Conservation (phyloP, 352 stramenopile species). For the Pythium dissimile region DNA sequence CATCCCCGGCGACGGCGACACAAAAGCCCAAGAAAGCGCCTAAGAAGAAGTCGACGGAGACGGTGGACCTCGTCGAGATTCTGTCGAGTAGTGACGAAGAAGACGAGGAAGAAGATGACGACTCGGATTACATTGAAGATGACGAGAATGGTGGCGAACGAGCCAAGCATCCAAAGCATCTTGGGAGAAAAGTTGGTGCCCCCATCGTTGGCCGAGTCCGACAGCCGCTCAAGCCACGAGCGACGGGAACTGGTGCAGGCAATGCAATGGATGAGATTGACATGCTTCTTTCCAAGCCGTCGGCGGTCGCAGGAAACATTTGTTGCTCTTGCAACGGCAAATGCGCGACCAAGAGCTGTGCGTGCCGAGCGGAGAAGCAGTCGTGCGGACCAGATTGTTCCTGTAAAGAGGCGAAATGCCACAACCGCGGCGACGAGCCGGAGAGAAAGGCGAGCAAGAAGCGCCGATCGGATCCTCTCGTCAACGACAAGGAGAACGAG, state of each 20-base stretch:
- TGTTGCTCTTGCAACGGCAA: slow-evolving; percentile 75
- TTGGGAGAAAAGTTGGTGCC: neutral
- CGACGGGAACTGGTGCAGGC: neutral
- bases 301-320: slow-evolving; percentile 19
- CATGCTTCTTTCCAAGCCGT: slow-evolving; percentile 41
- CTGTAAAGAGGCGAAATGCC: slow-evolving; percentile 57
- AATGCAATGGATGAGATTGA: slow-evolving; percentile 59
- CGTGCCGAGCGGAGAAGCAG: slow-evolving; percentile 44
- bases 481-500: slow-evolving; percentile 32
- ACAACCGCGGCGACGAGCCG: slow-evolving; percentile 34
- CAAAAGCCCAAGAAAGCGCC: slow-evolving; percentile 31
- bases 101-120: slow-evolving; percentile 45
- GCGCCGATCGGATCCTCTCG: slow-evolving; percentile 11
- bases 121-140: slow-evolving; percentile 70
- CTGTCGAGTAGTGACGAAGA: slow-evolving; percentile 60
- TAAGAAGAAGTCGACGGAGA: slow-evolving; percentile 35
- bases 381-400: slow-evolving; percentile 44
- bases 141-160: slow-evolving; percentile 17
- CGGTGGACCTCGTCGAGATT: slow-evolving; percentile 41
- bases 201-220: neutral
- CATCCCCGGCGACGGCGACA: neutral
- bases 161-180: slow-evolving; percentile 4
- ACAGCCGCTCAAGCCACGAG: slow-evolving; percentile 13
- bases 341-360: slow-evolving; percentile 67
- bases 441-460: slow-evolving; percentile 15